Evolutionary conservation across 441 rosid species (phyloP).

Genomic region (Metrosideros polymorpha): DNA sequence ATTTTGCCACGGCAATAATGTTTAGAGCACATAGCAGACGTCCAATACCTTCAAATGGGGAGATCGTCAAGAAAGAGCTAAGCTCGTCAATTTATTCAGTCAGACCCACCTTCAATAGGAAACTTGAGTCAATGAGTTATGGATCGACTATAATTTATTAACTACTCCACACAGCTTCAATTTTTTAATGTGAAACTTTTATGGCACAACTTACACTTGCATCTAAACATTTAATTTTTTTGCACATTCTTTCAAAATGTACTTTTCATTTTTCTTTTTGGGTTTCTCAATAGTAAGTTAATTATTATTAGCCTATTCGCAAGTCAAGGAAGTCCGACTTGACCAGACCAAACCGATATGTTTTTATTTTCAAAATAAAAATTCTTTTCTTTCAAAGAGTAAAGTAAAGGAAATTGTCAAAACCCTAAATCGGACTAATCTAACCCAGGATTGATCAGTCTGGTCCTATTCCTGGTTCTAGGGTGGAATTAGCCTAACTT

Average conservation of each 20-base stretch:
- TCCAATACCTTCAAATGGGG: not conserved
- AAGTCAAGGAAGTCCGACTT: too few relatives aligned
- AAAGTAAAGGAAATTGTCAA: too few relatives aligned
- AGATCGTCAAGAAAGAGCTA: not conserved
- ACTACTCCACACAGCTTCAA: not conserved
- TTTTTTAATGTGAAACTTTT: not conserved
- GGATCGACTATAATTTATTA: accelerated
- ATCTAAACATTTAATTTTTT: not conserved
- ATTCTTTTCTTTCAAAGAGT: too few relatives aligned
- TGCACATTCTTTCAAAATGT: not conserved
- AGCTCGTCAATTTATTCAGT: not conserved
- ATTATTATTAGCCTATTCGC: not conserved
- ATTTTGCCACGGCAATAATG: not conserved
- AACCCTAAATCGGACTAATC: too few relatives aligned
- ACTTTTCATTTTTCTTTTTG: too few relatives aligned
- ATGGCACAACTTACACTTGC: accelerated
- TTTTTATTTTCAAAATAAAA: too few relatives aligned
- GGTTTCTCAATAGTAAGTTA: not conserved
- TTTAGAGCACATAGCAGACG: not conserved
- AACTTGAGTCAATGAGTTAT: not conserved
- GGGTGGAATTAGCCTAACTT: too few relatives aligned
- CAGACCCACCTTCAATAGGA: accelerated
- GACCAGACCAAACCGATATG: too few relatives aligned
- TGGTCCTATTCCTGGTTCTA: too few relatives aligned
- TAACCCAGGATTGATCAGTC: not conserved